phyloP scores from a whole-genome alignment of 768 basidiomycete genomes.

The Leucocoprinus sp. region DNA sequence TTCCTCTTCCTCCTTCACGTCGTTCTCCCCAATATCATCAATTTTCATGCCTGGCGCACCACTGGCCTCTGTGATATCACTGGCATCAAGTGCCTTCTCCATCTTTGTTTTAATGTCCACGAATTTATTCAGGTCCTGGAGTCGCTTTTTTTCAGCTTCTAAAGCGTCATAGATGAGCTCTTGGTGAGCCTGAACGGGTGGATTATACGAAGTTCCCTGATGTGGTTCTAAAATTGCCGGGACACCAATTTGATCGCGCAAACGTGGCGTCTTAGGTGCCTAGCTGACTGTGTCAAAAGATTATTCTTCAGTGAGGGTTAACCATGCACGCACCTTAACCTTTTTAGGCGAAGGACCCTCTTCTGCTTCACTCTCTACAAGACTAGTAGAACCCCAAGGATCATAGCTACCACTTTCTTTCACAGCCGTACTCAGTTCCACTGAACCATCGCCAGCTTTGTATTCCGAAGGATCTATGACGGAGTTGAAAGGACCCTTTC shows the following conservation, averaged over 20 bases:
- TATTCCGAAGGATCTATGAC: constrained; percentile 61
- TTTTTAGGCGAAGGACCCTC: constrained; percentile 36
- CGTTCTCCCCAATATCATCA: constrained; percentile 32
- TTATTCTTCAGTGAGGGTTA: background rate
- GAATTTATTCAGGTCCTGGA: constrained; percentile 45
- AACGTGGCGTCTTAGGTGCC: constrained; percentile 41
- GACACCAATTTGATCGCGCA: constrained; percentile 46
- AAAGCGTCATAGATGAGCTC: constrained; percentile 63
- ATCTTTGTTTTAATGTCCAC: constrained; percentile 49
- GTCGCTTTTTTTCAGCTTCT: constrained; percentile 51
- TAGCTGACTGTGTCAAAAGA: constrained; percentile 16
- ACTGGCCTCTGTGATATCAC: constrained; percentile 24
- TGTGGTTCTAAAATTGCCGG: constrained; percentile 68
- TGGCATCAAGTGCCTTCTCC: constrained; percentile 34
- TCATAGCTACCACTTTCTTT: constrained; percentile 62
- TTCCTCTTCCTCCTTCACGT: constrained; percentile 21
- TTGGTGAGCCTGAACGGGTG: constrained; percentile 62
- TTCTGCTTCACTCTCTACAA: constrained; percentile 28
- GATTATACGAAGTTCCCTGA: constrained; percentile 86
- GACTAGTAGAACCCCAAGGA: constrained; percentile 44
- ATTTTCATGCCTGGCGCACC: constrained; percentile 61
- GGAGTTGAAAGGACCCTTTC: constrained; percentile 67
- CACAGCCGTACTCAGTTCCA: constrained; percentile 63
- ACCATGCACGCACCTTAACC: constrained; percentile 41
- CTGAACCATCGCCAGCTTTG: constrained; percentile 53